These are phyloP conservation scores for Fusarium globosum DNA, from an alignment of 2,329 filamentous ascomycete genomes.

Conservation along the genomic window DNA sequence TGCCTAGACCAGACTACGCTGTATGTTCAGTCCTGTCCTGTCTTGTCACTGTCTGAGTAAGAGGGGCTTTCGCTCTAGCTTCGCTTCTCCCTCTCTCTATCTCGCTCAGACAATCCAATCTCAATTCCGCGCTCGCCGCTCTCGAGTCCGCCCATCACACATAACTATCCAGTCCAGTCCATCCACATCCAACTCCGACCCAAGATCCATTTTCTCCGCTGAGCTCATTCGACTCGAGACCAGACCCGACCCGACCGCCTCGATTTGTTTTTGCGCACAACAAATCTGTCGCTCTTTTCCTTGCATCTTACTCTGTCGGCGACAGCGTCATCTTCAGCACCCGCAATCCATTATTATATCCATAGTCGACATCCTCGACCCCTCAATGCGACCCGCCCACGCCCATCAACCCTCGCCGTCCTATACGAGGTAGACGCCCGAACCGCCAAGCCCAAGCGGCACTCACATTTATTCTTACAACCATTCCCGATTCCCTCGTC, in stretches of 20 bases:
- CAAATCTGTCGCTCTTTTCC: constrained; percentile 29
- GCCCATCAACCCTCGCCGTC: constrained; percentile 36
- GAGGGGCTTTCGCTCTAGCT: constrained; percentile 27
- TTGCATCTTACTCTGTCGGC: constrained; percentile 3
- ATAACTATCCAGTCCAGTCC: neutral
- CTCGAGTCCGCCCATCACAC: constrained; percentile 40
- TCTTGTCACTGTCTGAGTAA: constrained; percentile 18
- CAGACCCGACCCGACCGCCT: constrained; percentile 23
- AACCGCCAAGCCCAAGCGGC: constrained; percentile 42
- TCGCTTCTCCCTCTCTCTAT: neutral
- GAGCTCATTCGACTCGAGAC: constrained; percentile 25
- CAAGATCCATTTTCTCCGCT: constrained; percentile 40
- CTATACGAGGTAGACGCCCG: constrained; percentile 43
- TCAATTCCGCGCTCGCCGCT: constrained; percentile 35
- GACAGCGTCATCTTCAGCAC: constrained; percentile 13
- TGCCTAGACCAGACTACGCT: neutral
- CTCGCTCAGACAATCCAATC: constrained; percentile 33
- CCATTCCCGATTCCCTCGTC: constrained; percentile 18
- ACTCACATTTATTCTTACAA: constrained; percentile 29
- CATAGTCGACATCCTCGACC: constrained; percentile 21
- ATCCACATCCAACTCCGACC: constrained; percentile 9
- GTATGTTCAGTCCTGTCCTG: neutral
- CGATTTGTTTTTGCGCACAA: constrained; percentile 27
- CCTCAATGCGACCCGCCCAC: constrained; percentile 44
- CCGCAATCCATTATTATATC: neutral